Evolutionary conservation across 768 basidiomycete species (phyloP).

Genomic region (Hygrophorus russula): DNA sequence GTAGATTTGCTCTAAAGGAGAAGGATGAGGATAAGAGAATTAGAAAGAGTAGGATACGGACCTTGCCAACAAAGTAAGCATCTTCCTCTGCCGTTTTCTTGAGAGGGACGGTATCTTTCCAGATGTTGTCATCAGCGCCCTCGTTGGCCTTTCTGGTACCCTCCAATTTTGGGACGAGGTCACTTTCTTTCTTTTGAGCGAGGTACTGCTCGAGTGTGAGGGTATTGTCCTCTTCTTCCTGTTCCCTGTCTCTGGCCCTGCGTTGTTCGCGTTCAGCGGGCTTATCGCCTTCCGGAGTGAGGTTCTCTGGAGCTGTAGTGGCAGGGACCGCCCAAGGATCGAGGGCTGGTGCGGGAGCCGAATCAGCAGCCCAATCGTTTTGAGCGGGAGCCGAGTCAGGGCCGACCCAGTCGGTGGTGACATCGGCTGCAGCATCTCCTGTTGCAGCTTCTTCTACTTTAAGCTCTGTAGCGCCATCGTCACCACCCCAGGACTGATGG

Average conservation of each 20-base stretch:
- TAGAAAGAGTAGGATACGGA: conserved; percentile 21
- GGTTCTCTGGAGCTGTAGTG: conserved; percentile 22
- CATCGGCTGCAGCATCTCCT: conserved; percentile 49
- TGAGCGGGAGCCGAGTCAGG: too few species aligned
- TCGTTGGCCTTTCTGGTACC: conserved; percentile 69
- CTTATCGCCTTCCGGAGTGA: conserved; percentile 12
- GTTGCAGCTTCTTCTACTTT: conserved; percentile 69
- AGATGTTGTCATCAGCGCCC: conserved; percentile 54
- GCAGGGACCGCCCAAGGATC: conserved; percentile 34
- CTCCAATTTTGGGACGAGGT: conserved; percentile 70
- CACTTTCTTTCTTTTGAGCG: conserved; percentile 65
- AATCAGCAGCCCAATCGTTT: conserved; percentile 22
- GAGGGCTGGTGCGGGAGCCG: conserved; percentile 34
- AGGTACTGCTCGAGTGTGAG: conserved; percentile 91
- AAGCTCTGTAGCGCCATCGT: conserved; percentile 77
- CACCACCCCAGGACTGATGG: conserved; percentile 91
- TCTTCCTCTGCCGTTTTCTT: conserved; percentile 62
- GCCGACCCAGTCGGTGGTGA: conserved; percentile 1
- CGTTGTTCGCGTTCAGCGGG: conserved; percentile 25
- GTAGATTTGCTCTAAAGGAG: conserved; percentile 48
- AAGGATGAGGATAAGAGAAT: conserved; percentile 1
- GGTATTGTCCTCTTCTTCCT: conserved; percentile 87
- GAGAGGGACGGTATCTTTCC: conserved; percentile 62
- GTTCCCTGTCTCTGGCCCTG: conserved; percentile 38
- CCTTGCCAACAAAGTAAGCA: conserved; percentile 87